Evolutionary conservation across 805 yeast genomes (phyloP), one percentile per base, ranked within the genome.

Genomic region (Wickerhamiella lipophila): DNA sequence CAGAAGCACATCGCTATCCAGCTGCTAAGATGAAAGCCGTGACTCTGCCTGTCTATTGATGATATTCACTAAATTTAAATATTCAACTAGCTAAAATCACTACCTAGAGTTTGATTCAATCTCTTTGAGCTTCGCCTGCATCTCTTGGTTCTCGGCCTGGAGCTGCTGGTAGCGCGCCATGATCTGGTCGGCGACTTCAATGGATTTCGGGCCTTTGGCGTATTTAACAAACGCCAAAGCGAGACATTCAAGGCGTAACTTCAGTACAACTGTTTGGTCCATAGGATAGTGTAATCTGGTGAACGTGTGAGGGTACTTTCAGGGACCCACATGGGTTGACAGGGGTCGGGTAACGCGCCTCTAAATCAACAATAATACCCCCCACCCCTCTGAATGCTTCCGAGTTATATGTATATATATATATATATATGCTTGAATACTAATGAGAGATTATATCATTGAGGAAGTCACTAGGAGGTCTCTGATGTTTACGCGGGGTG

Each of bases 401-500:
- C n/a, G n/a, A n/a, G n/a, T n/a, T n/a, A n/a, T n/a, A n/a, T n/a
- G n/a, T n/a, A n/a, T n/a, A n/a, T n/a, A 23, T 8, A 23, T 6
- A 23, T 5, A 23, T 23, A 23, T 11, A 3, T 27, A 41, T 41
- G 44, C 38, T 32, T 23, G 13, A 23, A 40, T 40, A 40, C 35
- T 44, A 44, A 18, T 44, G 35, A n/a, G 27, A 22, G 16, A 44
- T 13, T 13, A 44, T 32, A 25, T 44, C 47, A 18, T 15, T 34
- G 19, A 44, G 15, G 22, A 32, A 44, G n/a, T 44, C 41, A 27
- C 41, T 44, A 6, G 47, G 47, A 4, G 47, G 47, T 5, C 47
- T 19, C 23, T 44, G 47, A 6, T 15, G 21, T 6, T 3, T 15
- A 25, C 41, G 47, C 27, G 19, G 46, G 21, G 18, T 11, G 15